These are phyloP conservation scores for Scleroderma citrinum DNA, from an alignment of 768 basidiomycete genomes.

Conservation along the genomic window DNA sequence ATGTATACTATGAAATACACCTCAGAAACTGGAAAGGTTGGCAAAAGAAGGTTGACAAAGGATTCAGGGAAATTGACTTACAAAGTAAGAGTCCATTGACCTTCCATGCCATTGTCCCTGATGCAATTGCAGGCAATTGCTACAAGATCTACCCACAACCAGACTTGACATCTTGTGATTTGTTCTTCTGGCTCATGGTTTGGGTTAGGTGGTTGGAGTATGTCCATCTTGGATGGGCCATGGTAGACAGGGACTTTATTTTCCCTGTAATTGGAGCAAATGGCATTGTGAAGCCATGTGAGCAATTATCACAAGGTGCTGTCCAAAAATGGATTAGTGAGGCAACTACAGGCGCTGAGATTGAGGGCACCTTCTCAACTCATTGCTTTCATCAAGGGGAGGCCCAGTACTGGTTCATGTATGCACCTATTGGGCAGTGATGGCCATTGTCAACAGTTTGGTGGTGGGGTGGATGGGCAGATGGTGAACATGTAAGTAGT, in stretches of 20 bases:
- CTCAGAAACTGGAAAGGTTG: constrained; percentile 20
- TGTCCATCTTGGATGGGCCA: constrained; percentile 2
- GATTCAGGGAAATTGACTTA: constrained; percentile 12
- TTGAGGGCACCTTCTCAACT: constrained; percentile 22
- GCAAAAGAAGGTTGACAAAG: constrained; percentile 21
- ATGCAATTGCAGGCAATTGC: neutral
- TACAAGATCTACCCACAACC: neutral
- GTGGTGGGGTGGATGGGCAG: constrained; percentile 42
- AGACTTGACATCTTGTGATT: too few species aligned
- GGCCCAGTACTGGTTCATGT: neutral
- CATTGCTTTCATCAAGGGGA: constrained; percentile 30
- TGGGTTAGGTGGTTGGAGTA: neutral
- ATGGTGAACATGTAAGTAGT: constrained; percentile 23
- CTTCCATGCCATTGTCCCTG: neutral
- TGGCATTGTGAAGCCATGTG: constrained; percentile 18
- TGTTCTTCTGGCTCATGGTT: too few species aligned
- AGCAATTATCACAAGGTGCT: constrained; percentile 23
- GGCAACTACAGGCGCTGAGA: constrained; percentile 10
- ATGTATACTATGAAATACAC: constrained; percentile 17
- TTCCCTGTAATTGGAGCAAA: constrained; percentile 27
- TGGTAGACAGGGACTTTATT: constrained; percentile 23
- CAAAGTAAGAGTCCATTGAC: constrained; percentile 3
- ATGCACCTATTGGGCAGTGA: constrained; percentile 13
- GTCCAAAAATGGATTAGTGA: constrained; percentile 24
- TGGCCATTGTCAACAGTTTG: constrained; percentile 31